A percentile compares a stretch with the other conserved stretches of the same genome.
These are phyloP conservation scores for Tricholomella constricta DNA, from an alignment of 768 basidiomycete species.

Conservation along the genomic window DNA sequence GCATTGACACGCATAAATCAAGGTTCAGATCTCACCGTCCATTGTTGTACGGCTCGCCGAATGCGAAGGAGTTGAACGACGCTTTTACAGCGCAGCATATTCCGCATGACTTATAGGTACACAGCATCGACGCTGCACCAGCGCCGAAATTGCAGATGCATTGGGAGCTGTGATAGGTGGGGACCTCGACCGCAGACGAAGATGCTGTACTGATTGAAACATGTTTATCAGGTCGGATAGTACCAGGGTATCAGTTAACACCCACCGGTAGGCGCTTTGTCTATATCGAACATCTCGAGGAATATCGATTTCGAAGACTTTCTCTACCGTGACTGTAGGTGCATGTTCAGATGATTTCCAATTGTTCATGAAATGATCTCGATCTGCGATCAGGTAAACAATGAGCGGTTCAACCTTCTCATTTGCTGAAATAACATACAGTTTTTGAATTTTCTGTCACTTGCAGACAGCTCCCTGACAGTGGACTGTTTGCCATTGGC, in stretches of 20 bases:
- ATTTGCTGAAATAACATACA: conserved; percentile 42
- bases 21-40: conserved; percentile 46
- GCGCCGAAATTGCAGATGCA: conserved; percentile 71
- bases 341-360: conserved; percentile 45
- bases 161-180: conserved; percentile 64
- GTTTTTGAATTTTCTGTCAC: conserved; percentile 51
- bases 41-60: conserved; percentile 50
- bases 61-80: conserved; percentile 57
- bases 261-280: conserved; percentile 53
- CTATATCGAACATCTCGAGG: conserved; percentile 44
- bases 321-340: conserved; percentile 56
- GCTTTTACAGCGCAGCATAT: conserved; percentile 63
- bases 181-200: conserved; percentile 45
- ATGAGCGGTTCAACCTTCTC: conserved; percentile 13
- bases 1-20: neutral
- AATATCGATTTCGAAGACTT: conserved; percentile 52
- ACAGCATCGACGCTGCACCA: conserved; percentile 51
- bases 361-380: conserved; percentile 56
- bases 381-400: conserved; percentile 32
- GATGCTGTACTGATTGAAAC: conserved; percentile 32
- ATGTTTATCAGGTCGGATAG: neutral
- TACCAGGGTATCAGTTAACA: neutral
- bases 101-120: conserved; percentile 64
- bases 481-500: too few species aligned
- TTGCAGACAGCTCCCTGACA: conserved; percentile 50